These are phyloP conservation scores for Aureobasidium mangrovei DNA, from an alignment of 2,329 filamentous ascomycete genomes.

Conservation along the genomic window DNA sequence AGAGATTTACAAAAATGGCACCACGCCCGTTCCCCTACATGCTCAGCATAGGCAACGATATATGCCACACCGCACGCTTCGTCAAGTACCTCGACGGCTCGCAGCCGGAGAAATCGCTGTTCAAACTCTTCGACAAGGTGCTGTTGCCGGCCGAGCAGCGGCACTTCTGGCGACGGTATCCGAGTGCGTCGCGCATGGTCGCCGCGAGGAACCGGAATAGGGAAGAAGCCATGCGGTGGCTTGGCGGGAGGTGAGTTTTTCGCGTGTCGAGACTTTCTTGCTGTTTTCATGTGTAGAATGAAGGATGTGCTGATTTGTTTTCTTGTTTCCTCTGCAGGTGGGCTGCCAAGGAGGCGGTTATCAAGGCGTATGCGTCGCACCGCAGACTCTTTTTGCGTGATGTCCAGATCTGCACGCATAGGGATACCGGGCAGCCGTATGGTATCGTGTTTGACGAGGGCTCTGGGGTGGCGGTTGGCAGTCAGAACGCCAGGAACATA, in stretches of 20 bases:
- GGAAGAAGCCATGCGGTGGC: neutral
- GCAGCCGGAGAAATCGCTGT: neutral
- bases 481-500: neutral
- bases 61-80: constrained; percentile 63
- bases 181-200: neutral
- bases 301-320: neutral
- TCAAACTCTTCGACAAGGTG: constrained; percentile 1
- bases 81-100: constrained; percentile 22
- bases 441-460: constrained; percentile 7
- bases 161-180: neutral
- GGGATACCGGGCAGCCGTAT: neutral
- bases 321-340: constrained; percentile 28
- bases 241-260: constrained; percentile 29
- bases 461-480: neutral
- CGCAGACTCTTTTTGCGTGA: constrained; percentile 27
- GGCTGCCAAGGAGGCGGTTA: constrained; percentile 44
- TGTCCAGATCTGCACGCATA: constrained; percentile 29
- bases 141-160: constrained; percentile 5
- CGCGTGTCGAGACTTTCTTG: neutral
- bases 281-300: constrained; percentile 13
- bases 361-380: constrained; percentile 30
- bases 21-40: constrained; percentile 53
- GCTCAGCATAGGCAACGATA: constrained; percentile 66
- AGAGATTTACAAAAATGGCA: constrained; percentile 28
- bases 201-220: neutral